A percentile compares a stretch with the other conserved stretches of the same genome.
Evolutionary conservation across 2,329 filamentous ascomycete genomes (phyloP).

Genomic region (Conoideocrella luteorostrata): DNA sequence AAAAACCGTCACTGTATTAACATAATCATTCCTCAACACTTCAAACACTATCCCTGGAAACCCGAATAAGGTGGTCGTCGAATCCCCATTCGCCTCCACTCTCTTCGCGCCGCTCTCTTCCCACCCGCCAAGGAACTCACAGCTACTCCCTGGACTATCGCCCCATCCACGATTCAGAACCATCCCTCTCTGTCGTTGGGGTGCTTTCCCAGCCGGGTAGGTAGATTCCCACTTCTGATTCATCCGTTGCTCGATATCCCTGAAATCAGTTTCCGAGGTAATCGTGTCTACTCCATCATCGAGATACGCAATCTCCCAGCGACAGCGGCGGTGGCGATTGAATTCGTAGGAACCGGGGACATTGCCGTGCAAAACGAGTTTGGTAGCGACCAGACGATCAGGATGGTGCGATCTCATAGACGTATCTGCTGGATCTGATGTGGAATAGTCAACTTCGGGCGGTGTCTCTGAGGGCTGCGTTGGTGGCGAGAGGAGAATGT

Average conservation of each 20-base stretch:
- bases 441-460: constrained; percentile 23
- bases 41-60: constrained; percentile 95
- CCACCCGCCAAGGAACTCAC: constrained; percentile 79
- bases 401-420: constrained; percentile 36
- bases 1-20: constrained; percentile 86
- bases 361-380: constrained; percentile 90
- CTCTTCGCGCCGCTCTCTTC: constrained; percentile 62
- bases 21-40: constrained; percentile 84
- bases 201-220: constrained; percentile 49
- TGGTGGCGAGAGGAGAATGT: constrained; percentile 80
- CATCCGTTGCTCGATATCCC: constrained; percentile 63
- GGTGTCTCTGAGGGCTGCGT: constrained; percentile 58
- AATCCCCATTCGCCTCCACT: constrained; percentile 49
- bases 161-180: constrained; percentile 87
- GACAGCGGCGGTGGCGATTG: constrained; percentile 83
- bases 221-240: constrained; percentile 63
- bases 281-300: constrained; percentile 40
- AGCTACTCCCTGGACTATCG: constrained; percentile 84
- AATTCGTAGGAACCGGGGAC: constrained; percentile 95
- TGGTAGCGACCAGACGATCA: constrained; percentile 75
- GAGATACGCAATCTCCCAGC: constrained; percentile 71
- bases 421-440: constrained; percentile 17
- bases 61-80: constrained; percentile 78
- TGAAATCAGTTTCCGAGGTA: constrained; percentile 72
- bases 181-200: constrained; percentile 63